Base-by-base conservation (phyloP, 768 basidiomycete species). In the Mycena kentingensis region DNA sequence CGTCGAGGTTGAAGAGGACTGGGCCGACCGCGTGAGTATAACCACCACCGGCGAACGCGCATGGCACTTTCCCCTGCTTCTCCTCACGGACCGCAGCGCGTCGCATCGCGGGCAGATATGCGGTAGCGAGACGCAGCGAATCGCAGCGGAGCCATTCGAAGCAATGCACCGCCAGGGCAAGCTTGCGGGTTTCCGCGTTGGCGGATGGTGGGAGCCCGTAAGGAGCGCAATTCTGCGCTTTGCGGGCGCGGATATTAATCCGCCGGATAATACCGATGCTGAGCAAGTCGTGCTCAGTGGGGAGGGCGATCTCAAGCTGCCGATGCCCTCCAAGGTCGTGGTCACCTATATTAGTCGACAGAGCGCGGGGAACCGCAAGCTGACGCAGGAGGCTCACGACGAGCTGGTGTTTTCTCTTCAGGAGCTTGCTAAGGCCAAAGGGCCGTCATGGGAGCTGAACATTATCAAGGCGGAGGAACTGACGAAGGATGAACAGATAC, bases 121-220 rank as follows among this genome's bases (percentile, higher is more conserved):
- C 51, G 87, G 86, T 11, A 70, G 73, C 24, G 75, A 76, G 54
- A 87, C 82, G 4, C 87, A 90, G 60, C 76, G 91, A 16, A 90
- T 81, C 0, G 90, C 89, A 0, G 80, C 85, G 1, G 83, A 84
- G 64, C 84, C 90, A 7, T 75, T 79, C 69, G 77, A 85, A 41
- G 67, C 72, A 52, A 82, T 86, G 76, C 65, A 63, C 26, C 37
- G 25, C 12, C 47, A 51, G 18, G 45, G 66, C 10, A 65, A 69
- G 53, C 63, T 78, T 11, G 61, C 68, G 26, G 77, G 78, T 0
- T 46, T 66, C 10, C 60, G 68, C 5, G 78, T 75, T 5, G 80
- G 78, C 25, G 78, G 77, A 36, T 93, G 89, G 89, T 94, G 90
- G 90, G 84, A 85, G 62, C 81, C 85, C n/a, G 64, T 93, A 19